Conservation (phyloP, 2,329 filamentous ascomycete genomes). For the Fusarium luffae region DNA sequence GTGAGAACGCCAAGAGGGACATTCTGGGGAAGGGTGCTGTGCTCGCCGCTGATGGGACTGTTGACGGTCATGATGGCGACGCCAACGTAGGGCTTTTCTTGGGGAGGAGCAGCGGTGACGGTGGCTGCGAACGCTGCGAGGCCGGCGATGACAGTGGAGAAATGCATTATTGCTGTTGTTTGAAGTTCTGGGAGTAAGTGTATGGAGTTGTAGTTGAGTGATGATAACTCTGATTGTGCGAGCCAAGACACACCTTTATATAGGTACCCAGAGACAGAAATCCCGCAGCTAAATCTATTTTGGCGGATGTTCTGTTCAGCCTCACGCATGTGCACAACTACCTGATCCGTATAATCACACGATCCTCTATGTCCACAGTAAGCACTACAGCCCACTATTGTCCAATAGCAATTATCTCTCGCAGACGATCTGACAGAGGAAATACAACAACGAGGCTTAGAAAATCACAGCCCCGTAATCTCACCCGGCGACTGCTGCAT, state of each 20-base stretch:
- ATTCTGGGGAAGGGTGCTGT: not conserved
- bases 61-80: constrained; percentile 20
- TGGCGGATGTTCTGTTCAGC: rapidly evolving
- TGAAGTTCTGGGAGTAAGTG: not conserved
- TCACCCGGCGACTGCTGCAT: not conserved
- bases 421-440: rapidly evolving
- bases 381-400: not conserved
- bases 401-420: rapidly evolving
- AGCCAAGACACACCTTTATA: not conserved
- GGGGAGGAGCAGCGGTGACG: constrained; percentile 1
- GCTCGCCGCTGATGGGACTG: not conserved
- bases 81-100: not conserved
- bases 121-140: not conserved
- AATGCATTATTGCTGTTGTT: constrained; percentile 6
- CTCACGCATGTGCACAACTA: not conserved
- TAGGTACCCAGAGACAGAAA: not conserved
- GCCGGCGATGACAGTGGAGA: not conserved
- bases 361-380: not conserved
- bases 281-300: rapidly evolving
- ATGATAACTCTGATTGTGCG: rapidly evolving
- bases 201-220: not conserved
- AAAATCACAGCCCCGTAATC: not conserved
- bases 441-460: not conserved
- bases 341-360: not conserved
- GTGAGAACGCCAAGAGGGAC: constrained; percentile 23